Evolutionary conservation across 257 asterid species (phyloP), one percentile per base, ranked within the genome.

Genomic region (Capsicum chinense): DNA sequence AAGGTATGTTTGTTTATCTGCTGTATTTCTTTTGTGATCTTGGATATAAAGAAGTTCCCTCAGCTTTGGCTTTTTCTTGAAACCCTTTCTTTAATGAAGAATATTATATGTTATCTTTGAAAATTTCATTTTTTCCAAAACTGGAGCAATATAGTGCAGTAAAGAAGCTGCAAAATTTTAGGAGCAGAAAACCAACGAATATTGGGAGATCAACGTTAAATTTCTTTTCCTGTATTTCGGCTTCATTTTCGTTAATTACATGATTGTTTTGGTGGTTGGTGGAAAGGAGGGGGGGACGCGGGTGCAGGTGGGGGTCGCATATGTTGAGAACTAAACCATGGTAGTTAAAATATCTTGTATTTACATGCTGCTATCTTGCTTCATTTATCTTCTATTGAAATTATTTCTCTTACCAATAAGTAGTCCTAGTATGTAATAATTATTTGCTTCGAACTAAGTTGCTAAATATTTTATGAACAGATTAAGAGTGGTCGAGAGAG

Each of bases 1-100:
- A 83, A 90, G 95, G 97, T 93, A 89, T 62, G 84, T 57, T 35
- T 11, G n/a, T 64, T 87, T 82, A 57, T 50, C 67, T 83, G 85
- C 64, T 76, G 11, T 67, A 42, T 68, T 63, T 78, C 14, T 19
- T 19, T 59, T 16, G 0, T 15, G 56, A 42, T 59, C 81, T 47
- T 84, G 58, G 35, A 62, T 1, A 35, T 44, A n/a, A 54, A 7
- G 64, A 52, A 79, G 50, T 82, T 71, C 66, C 52, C 73, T 56
- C 33, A 79, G 68, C 68, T 67, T 82, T 16, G 17, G 44, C 16
- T 33, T 69, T 57, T 26, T 67, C 52, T 9, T 33, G 66, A 62
- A 54, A 62, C 12, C 14, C 47, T 9, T 66, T 35, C 50, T 44
- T 16, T 54, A 19, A 42, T 54, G 60, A 76, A 56, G 73, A 63